Percentiles rank a stretch among this genome's conserved stretches.
Conservation (phyloP, 2,329 filamentous ascomycete genomes). For the Arthroderma sp. region DNA sequence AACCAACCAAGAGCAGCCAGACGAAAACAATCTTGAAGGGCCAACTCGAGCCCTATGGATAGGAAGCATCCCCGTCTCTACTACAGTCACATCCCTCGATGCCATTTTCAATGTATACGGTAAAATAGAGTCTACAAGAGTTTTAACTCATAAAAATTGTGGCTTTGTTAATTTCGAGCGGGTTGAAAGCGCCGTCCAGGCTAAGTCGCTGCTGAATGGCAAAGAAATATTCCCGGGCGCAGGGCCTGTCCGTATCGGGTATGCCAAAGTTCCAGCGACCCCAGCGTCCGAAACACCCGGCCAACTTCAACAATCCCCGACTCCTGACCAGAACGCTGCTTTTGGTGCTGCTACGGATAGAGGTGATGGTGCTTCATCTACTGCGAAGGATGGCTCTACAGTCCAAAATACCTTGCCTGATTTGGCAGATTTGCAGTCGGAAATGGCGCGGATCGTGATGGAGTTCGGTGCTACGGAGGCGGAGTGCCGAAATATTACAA, state of each 20-base stretch:
- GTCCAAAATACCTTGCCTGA: constrained; percentile 48
- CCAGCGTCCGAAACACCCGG: constrained; percentile 70
- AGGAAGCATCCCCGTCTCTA: constrained; percentile 92
- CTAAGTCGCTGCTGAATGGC: constrained; percentile 77
- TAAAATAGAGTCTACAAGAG: constrained; percentile 76
- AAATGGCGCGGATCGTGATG: constrained; percentile 74
- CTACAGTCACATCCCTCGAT: constrained; percentile 83
- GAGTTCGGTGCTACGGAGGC: constrained; percentile 78
- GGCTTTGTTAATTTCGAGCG: constrained; percentile 97
- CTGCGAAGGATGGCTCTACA: constrained; percentile 22
- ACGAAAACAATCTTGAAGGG: constrained; percentile 71
- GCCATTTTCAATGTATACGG: constrained; percentile 95
- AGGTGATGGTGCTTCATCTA: constrained; percentile 11
- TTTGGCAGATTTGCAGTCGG: constrained; percentile 62
- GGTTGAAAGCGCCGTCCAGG: constrained; percentile 77
- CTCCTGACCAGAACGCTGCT: constrained; percentile 62
- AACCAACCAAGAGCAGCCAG: constrained; percentile 50
- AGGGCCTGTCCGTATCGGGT: constrained; percentile 88
- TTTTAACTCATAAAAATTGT: constrained; percentile 96
- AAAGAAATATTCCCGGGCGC: constrained; percentile 98
- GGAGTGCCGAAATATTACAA: constrained; percentile 58
- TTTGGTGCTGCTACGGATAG: constrained; percentile 15
- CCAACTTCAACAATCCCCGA: constrained; percentile 78
- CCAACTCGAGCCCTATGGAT: constrained; percentile 93
- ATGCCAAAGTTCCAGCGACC: constrained; percentile 86